Evolutionary conservation across 1,284 basidiomycete species (phyloP), one percentile per base, ranked within the genome.

Genomic region (Malassezia pachydermatis): DNA sequence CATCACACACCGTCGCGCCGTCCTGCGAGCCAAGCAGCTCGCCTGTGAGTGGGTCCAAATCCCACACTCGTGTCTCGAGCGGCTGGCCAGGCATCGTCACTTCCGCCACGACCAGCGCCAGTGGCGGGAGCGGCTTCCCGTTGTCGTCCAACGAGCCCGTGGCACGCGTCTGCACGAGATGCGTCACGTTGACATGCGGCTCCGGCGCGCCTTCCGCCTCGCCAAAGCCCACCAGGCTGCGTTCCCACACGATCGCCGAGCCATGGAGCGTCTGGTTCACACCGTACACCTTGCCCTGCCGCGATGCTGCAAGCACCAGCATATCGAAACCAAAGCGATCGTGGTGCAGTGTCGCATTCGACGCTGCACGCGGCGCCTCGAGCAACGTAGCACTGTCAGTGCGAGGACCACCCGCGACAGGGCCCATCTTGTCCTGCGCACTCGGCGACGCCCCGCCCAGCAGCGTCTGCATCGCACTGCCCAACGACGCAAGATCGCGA

Each of bases 241-340:
- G 67, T 42, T 66, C 65, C 67, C 68, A 71, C 2, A 71, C 44
- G 13, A 61, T 51, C 2, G 48, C 35, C 10, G 55, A 48, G 42
- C 57, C 77, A 3, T 78, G 75, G 1, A 88, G 86, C 42, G 77
- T 84, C 17, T 79, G 79, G 65, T 94, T 87, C 41, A 94, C 73
- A 0, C 82, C 89, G 63, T 83, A 88, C 0, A 90, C 62, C 67
- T 87, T 88, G 16, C 88, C 87, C 27, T 78, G 76, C 2, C 74
- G 60, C 1, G 85, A 87, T 0, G 81, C 84, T 3, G 77, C 78
- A 2, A 94, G 78, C 41, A 90, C 78, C 32, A 95, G 72, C 70
- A 94, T 87, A 39, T 84, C 78, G 72, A 94, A 87, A 0, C 88
- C 89, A 67, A 92, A 94, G 1, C 81, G 74, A 65, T 94, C 87